Evolutionary conservation across 768 basidiomycete genomes (phyloP).

Genomic region (Hebeloma cylindrosporum): DNA sequence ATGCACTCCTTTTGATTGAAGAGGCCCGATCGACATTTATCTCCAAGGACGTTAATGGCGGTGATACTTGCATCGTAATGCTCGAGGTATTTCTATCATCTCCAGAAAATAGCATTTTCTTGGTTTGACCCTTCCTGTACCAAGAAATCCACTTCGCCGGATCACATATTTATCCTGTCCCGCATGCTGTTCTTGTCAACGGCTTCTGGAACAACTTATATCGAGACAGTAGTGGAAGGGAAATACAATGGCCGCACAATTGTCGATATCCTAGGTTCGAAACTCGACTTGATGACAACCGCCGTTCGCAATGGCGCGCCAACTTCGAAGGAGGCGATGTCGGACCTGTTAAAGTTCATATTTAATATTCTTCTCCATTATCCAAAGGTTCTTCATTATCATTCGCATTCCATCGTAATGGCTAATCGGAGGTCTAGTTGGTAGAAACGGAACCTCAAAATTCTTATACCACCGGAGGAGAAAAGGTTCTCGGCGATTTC

Average conservation of each 20-base stretch:
- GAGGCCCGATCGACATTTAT: slow-evolving; percentile 58
- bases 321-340: slow-evolving; percentile 69
- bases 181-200: slow-evolving; percentile 78
- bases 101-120: no score
- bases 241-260: slow-evolving; percentile 58
- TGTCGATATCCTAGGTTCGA: slow-evolving; percentile 58
- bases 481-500: slow-evolving; percentile 65
- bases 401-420: background rate
- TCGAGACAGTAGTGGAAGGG: slow-evolving; percentile 63
- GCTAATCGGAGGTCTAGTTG: slow-evolving; percentile 27
- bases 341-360: slow-evolving; percentile 80
- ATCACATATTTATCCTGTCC: slow-evolving; percentile 71
- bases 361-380: slow-evolving; percentile 84
- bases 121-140: no score
- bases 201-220: slow-evolving; percentile 48
- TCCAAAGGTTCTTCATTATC: slow-evolving; percentile 56
- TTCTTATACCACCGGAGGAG: slow-evolving; percentile 27
- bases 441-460: slow-evolving; percentile 48
- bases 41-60: slow-evolving; percentile 60
- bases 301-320: slow-evolving; percentile 50
- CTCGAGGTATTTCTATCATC: slow-evolving; percentile 58
- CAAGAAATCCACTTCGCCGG: slow-evolving; percentile 63
- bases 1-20: slow-evolving; percentile 72
- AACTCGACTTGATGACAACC: slow-evolving; percentile 57
- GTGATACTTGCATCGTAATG: slow-evolving; percentile 51